A percentile compares a stretch with the other conserved stretches of the same genome.
Evolutionary conservation across 1,139 yeast genomes (phyloP).

Genomic region (Protomyces gravidus): DNA sequence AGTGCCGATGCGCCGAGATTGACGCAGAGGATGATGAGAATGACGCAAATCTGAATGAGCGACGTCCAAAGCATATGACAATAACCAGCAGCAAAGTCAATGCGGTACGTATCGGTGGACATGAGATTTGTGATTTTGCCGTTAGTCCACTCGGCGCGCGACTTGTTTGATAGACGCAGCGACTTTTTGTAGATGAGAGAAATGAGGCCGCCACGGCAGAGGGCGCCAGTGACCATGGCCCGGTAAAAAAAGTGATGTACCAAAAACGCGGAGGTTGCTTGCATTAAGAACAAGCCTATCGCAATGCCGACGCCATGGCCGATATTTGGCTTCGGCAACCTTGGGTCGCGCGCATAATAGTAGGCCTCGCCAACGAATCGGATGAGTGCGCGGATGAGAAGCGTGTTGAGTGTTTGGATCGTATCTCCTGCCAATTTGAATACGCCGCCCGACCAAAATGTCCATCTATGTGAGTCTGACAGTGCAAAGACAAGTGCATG

Average conservation of each 20-base stretch:
- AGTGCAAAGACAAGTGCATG: conserved; percentile 47
- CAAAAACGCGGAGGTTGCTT: conserved; percentile 50
- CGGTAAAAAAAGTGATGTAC: conserved; percentile 61
- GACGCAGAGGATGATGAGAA: conserved; percentile 59
- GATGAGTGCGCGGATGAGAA: conserved; percentile 53
- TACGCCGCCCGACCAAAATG: conserved; percentile 47
- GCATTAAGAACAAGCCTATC: conserved; percentile 50
- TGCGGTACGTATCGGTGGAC: conserved; percentile 73
- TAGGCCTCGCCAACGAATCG: conserved; percentile 43
- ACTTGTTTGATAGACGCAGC: conserved; percentile 55
- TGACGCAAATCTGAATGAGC: conserved; percentile 61
- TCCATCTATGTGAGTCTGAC: conserved; percentile 54
- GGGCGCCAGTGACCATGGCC: conserved; percentile 63
- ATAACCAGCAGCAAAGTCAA: conserved; percentile 70
- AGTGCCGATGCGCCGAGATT: conserved; percentile 72
- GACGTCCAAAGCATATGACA: conserved; percentile 62
- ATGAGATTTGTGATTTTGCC: conserved; percentile 70
- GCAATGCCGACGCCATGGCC: conserved; percentile 61
- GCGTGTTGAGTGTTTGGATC: conserved; percentile 50
- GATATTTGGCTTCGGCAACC: conserved; percentile 35
- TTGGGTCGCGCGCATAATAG: conserved; percentile 33
- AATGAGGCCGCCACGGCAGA: conserved; percentile 60
- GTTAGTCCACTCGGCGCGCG: conserved; percentile 57
- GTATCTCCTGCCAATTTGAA: conserved; percentile 50
- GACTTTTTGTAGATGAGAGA: conserved; percentile 66